Conservation (phyloP, 805 yeast species). For the Candida rishiriensis region DNA sequence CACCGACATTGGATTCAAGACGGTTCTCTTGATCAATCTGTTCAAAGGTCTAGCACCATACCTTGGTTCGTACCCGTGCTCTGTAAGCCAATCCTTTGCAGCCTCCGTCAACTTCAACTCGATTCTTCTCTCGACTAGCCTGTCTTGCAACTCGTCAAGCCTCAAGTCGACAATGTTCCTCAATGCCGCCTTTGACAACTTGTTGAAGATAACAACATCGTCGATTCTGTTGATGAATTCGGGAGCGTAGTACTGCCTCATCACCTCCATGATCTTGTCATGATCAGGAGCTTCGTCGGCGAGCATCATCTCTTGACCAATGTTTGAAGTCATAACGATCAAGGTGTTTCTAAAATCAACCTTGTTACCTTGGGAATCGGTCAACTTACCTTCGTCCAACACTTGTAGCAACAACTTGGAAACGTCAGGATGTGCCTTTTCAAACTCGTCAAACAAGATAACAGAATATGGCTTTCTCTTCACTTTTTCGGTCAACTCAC, state of each 20-base stretch:
- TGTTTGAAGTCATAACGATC: conserved; percentile 93
- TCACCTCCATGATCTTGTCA: conserved; percentile 55
- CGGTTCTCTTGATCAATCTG: conserved; percentile 74
- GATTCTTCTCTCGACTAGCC: conserved; percentile 77
- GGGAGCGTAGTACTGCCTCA: conserved; percentile 80
- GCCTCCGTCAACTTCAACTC: conserved; percentile 43
- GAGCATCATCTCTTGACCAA: conserved; percentile 86
- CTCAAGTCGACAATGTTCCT: conserved; percentile 82
- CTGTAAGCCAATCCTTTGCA: conserved; percentile 76
- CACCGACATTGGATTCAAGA: conserved; percentile 88
- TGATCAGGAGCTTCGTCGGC: conserved; percentile 59
- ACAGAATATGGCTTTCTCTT: conserved; percentile 94
- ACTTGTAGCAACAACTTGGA: conserved; percentile 87
- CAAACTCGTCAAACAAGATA: conserved; percentile 91
- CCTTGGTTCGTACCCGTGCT: conserved; percentile 82
- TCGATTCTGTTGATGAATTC: conserved; percentile 94
- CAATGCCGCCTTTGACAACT: conserved; percentile 73
- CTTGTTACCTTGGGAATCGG: conserved; percentile 92
- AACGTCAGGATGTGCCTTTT: conserved; percentile 95
- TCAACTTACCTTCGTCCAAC: conserved; percentile 88
- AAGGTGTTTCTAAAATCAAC: conserved; percentile 93
- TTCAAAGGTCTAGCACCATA: conserved; percentile 97
- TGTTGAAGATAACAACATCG: conserved; percentile 89
- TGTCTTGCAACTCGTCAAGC: conserved; percentile 71
- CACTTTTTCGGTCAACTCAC: conserved; percentile 95